Base-by-base conservation (phyloP, 768 basidiomycete genomes). In the Sarcodon aspratus region DNA sequence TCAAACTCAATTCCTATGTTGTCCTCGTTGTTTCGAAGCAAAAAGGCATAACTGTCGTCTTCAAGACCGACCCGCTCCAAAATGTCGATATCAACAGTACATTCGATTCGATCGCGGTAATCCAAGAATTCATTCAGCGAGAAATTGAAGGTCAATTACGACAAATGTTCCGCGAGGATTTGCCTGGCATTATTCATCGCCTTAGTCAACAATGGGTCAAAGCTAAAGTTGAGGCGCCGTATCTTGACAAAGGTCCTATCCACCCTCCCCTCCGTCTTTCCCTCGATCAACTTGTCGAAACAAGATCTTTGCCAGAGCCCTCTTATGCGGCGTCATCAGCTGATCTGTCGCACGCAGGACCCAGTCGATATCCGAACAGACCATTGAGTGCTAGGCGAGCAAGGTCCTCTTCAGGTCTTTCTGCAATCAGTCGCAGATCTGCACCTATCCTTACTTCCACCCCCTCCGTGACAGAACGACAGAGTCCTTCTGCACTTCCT, bases 41-140 rank as follows among this genome's bases (percentile, higher is more conserved):
- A 62, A 97, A 97, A 61, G 96, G 96, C 38, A 97, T 98, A 61
- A 98, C 96, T 0, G 80, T 99, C 47, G 96, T 98, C 21, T 99
- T 99, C 80, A 98, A 98, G 70, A 98, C 96, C 34, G 96, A 99
- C 66, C 96, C 96, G 1, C 76, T 99, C 36, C 93, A 99, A 67
- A 89, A 91, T 55, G 93, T 99, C 47, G 90, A 98, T 61, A 98
- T 99, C 62, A 93, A 87, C 66, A 88, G 85, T 63, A 97, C 94
- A 2, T 99, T 99, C 59, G 96, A 99, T 66, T 92, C 90, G 3
- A 95, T 99, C 54, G 91, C 89, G 43, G 94, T 97, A 54, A 96
- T 99, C 46, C 89, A 97, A 62, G 93, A 92, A 49, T 98, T 94
- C 65, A 92, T 99, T 51, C 96, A 98, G 63, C 79, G 82, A 50